Conservation (phyloP, 2,329 filamentous ascomycete species). For the Botryotinia calthae region DNA sequence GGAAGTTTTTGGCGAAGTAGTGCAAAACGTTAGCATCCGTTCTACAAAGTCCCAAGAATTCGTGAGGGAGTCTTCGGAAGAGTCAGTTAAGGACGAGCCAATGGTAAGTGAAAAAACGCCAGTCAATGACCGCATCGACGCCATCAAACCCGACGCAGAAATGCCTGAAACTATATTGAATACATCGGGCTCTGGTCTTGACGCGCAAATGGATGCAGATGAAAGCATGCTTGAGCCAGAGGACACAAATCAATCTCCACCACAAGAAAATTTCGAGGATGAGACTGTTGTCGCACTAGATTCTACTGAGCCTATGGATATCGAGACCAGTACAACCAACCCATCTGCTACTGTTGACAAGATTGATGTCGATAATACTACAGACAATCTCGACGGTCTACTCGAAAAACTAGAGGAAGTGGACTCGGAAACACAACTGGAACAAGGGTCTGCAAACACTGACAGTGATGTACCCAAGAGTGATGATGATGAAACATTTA, state of each 20-base stretch:
- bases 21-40: neutral
- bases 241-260: neutral
- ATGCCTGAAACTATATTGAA: neutral
- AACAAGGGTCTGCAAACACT: neutral
- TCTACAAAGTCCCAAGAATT: neutral
- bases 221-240: neutral
- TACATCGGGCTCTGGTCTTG: neutral
- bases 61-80: slow-evolving; percentile 7
- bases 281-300: neutral
- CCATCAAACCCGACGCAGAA: neutral
- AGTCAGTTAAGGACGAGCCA: neutral
- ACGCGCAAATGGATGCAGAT: neutral
- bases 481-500: neutral
- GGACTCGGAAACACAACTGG: neutral
- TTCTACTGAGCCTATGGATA: slow-evolving; percentile 1
- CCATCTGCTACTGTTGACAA: neutral
- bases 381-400: slow-evolving; percentile 9
- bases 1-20: neutral
- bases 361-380: neutral
- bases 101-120: neutral
- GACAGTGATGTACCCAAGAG: neutral
- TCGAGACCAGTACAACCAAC: neutral
- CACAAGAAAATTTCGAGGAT: neutral
- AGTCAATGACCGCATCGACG: neutral
- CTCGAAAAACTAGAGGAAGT: slow-evolving; percentile 7